Base-by-base conservation (phyloP, 78 protist species). In the Andalucia godoyi region DNA sequence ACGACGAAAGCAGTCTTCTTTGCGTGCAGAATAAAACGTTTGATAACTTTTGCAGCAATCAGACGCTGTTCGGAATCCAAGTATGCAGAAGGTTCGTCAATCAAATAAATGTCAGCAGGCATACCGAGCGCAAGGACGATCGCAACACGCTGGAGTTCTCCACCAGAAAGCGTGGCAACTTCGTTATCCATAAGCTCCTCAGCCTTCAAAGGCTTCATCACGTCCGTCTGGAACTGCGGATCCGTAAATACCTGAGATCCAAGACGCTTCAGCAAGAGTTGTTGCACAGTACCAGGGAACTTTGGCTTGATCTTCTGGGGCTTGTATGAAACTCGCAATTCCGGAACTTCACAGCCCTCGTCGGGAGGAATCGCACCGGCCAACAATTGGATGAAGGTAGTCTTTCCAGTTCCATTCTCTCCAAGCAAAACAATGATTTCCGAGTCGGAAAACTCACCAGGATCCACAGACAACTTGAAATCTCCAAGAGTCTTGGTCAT, bases 121-220 rank as follows among this genome's bases (percentile, higher is more conserved):
- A 57, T 79, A 30, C 99, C 99, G 27, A 96, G 85, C 43, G 94
- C 76, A 17, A 96, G 57, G 43, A 62, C 67, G 62, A 97, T 21
- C 33, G 99, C 99, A 18, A 96, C 99, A 33, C 99, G 92, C 75
- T 97, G 99, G 66, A 97, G 80, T 83, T 97, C 99, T 49, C 99
- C 99, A 12, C 99, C 99, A 32, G 99, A 96, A 30, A 98, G 83
- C 65, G 71, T 62, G 49, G 47, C 29, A 3, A 89, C 86, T 27
- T 77, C 52, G 38, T 82, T 81, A 72, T 97, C 97, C 36, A 82
- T 43, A 43, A 96, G 55, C 40, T 23, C 57, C 38, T 93, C 98
- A 30, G 95, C 51, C 58, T 55, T 40, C 42, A 97, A 45, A 38
- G 99, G 99, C 82, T 91, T 93, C 57, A 80, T 29, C 64, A 98